Percentiles rank a stretch among this genome's conserved stretches.
Conservation (phyloP, 2,329 filamentous ascomycete genomes). For the Aspergillus quadricinctus region DNA sequence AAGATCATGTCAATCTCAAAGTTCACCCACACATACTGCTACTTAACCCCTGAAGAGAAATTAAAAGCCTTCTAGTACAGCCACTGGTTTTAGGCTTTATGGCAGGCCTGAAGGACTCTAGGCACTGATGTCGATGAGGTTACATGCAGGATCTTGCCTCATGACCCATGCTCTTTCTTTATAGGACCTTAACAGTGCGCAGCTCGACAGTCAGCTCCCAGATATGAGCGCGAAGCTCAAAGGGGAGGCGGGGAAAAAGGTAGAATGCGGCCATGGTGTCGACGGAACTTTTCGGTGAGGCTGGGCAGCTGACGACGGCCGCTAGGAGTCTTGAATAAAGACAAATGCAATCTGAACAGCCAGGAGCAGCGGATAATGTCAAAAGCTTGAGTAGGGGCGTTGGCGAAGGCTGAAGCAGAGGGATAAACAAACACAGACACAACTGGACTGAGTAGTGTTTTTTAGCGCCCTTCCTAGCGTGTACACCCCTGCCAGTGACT, state of each 20-base stretch:
- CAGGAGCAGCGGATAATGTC: neutral
- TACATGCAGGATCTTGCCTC: neutral
- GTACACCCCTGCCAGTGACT: neutral
- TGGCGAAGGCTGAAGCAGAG: neutral
- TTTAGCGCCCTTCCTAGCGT: neutral
- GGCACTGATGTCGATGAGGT: neutral
- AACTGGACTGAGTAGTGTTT: neutral
- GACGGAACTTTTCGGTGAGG: no score
- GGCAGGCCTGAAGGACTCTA: neutral
- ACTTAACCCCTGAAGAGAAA: neutral
- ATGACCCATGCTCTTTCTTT: neutral
- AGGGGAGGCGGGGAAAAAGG: conserved; percentile 31
- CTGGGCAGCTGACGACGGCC: no score
- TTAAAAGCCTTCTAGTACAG: neutral
- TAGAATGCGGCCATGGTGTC: conserved; percentile 11
- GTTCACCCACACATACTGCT: conserved; percentile 3
- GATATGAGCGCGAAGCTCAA: neutral
- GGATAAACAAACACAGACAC: neutral
- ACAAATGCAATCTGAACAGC: no score
- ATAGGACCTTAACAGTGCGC: neutral
- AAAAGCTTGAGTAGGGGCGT: neutral
- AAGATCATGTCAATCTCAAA: conserved; percentile 3
- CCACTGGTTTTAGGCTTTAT: neutral
- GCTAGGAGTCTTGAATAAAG: no score
- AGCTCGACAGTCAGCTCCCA: conserved; percentile 2